phyloP scores from a whole-genome alignment of 768 basidiomycete species.

The Clitopilus passeckerianus region DNA sequence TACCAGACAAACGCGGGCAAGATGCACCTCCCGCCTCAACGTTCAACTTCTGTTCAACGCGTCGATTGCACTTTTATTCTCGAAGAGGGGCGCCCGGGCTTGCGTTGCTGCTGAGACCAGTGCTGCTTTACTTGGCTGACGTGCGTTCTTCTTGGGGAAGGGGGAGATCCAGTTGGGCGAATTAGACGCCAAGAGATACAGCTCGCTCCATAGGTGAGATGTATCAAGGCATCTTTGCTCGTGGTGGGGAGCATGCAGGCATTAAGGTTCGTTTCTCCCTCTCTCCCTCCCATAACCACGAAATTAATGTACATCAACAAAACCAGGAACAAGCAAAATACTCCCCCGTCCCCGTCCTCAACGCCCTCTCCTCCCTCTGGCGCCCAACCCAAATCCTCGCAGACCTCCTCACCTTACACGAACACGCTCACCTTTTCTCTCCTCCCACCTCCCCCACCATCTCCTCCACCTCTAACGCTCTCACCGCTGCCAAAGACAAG shows the following conservation, averaged over 20 bases:
- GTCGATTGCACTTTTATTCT: slow-evolving; percentile 85
- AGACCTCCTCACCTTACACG: slow-evolving; percentile 86
- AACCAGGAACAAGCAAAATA: slow-evolving; percentile 80
- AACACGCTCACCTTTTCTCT: no score
- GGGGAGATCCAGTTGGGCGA: slow-evolving; percentile 96
- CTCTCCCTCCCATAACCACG: background rate
- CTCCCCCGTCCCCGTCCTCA: slow-evolving; percentile 91
- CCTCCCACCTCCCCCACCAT: no score
- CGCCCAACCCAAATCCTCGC: slow-evolving; percentile 96
- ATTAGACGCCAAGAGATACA: slow-evolving; percentile 82
- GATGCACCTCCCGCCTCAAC: slow-evolving; percentile 60
- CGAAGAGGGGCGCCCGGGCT: slow-evolving; percentile 91
- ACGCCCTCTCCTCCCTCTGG: slow-evolving; percentile 93
- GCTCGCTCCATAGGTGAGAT: slow-evolving; percentile 89
- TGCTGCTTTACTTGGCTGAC: slow-evolving; percentile 73
- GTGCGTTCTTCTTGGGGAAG: slow-evolving; percentile 82
- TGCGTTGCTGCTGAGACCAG: slow-evolving; percentile 86
- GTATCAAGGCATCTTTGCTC: slow-evolving; percentile 96
- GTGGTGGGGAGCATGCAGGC: slow-evolving; percentile 89
- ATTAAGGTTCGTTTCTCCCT: slow-evolving; percentile 62
- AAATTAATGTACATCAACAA: background rate
- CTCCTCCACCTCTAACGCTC: slow-evolving; percentile 34
- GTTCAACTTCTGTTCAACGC: slow-evolving; percentile 76
- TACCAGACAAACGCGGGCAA: slow-evolving; percentile 23
- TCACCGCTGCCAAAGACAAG: slow-evolving; percentile 35